Evolutionary conservation across 176 grass and related monocot genomes (phyloP), one percentile per base, ranked within the genome.

Genomic region (Canna indica): DNA sequence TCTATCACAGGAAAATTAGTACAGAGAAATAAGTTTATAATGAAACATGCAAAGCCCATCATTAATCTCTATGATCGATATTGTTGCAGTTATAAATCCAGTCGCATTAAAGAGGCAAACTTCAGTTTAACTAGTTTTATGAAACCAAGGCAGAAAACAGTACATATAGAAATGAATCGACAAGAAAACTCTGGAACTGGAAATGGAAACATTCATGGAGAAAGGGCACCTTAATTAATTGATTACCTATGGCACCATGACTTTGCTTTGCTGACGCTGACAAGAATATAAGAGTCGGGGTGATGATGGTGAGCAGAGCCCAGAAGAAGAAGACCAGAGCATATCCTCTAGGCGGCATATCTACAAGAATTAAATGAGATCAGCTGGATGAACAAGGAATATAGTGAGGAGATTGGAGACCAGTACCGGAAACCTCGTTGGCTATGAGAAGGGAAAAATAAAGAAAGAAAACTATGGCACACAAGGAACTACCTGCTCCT

Each of bases 331-430:
- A 45, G 56, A 74, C 54, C 33, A 74, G n/a, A 60, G 39, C 72
- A 74, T 74, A 74, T 9, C 50, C 56, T 60, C 72, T 74, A 13
- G 72, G 72, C 60, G 72, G 72, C 72, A 74, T 74, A 48, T 48
- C 47, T 20, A 48, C 17, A 48, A 48, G 15, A 48, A 48, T n/a
- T n/a, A n/a, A n/a, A n/a, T n/a, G n/a, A n/a, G n/a, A n/a, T n/a
- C n/a, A n/a, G n/a, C n/a, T n/a, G n/a, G n/a, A 48, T 48, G 47
- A 48, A 48, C 16, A 18, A 7, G 0, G 18, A 50, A n/a, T n/a
- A n/a, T n/a, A n/a, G n/a, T n/a, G n/a, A 2, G 4, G 17, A 50
- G 15, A 17, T 15, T 13, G 2, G 13, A 47, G 46, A 47, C 14
- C 36, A 2, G 36, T 38, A n/a, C 36, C 2, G 36, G 7, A 38